Percentiles rank a stretch among this genome's conserved stretches.
These are phyloP conservation scores for Drosera capensis DNA, from an alignment of 148 eudicot genomes.

Conservation along the genomic window DNA sequence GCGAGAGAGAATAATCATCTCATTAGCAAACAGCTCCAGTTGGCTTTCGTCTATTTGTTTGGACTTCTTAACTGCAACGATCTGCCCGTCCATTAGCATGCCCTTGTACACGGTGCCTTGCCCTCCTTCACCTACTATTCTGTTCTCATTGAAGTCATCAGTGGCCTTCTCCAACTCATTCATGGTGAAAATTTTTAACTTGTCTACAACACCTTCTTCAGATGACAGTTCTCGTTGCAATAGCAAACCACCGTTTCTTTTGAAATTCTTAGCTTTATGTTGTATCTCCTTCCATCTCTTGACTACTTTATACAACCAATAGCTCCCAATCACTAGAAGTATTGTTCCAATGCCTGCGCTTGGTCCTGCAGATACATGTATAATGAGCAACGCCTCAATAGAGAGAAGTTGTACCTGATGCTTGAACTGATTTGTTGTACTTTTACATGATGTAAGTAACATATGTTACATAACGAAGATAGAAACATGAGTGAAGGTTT, in stretches of 20 bases:
- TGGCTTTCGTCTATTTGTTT: slow-evolving; percentile 5
- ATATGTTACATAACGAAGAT: too few species aligned
- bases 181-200: slow-evolving; percentile 5
- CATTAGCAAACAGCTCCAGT: slow-evolving; percentile 13
- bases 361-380: neutral
- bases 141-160: slow-evolving; percentile 8
- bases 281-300: slow-evolving; percentile 7
- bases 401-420: too few species aligned
- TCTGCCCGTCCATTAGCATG: slow-evolving; percentile 7
- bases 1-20: slow-evolving; percentile 14
- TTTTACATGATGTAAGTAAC: too few species aligned
- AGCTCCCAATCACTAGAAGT: neutral
- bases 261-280: slow-evolving; percentile 8
- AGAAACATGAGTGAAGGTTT: too few species aligned
- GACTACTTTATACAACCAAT: neutral
- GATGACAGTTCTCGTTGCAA: slow-evolving; percentile 4
- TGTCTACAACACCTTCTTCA: slow-evolving; percentile 1
- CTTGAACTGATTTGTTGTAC: too few species aligned
- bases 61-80: slow-evolving; percentile 12
- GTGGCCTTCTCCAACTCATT: slow-evolving; percentile 8
- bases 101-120: slow-evolving; percentile 18
- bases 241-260: slow-evolving; percentile 10
- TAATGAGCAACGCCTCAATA: too few species aligned
- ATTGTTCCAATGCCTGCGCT: neutral
- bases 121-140: slow-evolving; percentile 13